Evolutionary conservation across 257 asterid genomes (phyloP).

Genomic region (Solanum paucissectum): DNA sequence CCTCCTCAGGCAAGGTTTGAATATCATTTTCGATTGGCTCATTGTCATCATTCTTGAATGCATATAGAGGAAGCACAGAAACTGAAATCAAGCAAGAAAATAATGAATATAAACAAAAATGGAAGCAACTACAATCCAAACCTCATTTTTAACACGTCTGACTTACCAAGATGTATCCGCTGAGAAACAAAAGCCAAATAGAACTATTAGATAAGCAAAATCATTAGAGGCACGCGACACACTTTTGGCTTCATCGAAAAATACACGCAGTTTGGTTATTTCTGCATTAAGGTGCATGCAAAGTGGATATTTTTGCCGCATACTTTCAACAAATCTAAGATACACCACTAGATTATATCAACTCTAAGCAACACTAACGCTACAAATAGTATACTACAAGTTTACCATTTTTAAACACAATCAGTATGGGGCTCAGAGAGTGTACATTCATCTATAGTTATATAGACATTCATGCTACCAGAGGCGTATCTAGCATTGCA

Average conservation of each 20-base stretch:
- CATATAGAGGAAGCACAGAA: conserved; percentile 50
- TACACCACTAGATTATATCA: background rate
- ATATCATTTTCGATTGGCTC: conserved; percentile 8
- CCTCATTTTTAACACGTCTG: background rate
- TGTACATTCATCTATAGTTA: background rate
- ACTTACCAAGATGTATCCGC: background rate
- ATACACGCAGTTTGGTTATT: background rate
- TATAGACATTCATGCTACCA: background rate
- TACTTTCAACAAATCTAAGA: background rate
- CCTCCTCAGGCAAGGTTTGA: conserved; percentile 17
- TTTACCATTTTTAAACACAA: background rate
- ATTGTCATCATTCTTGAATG: conserved; percentile 28
- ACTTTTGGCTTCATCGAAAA: background rate
- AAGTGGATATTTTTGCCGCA: background rate
- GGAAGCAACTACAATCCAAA: background rate
- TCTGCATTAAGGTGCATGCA: background rate
- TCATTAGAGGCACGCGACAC: background rate
- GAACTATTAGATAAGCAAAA: background rate
- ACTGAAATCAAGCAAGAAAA: conserved; percentile 19
- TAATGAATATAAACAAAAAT: background rate
- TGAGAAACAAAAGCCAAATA: background rate
- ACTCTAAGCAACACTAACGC: background rate
- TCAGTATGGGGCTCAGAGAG: background rate
- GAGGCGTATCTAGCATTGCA: background rate
- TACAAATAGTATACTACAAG: background rate